Percentiles rank a stretch among this genome's conserved stretches.
Conservation (phyloP, 2,329 filamentous ascomycete species). For the Gnomoniopsis smithogilvyi region DNA sequence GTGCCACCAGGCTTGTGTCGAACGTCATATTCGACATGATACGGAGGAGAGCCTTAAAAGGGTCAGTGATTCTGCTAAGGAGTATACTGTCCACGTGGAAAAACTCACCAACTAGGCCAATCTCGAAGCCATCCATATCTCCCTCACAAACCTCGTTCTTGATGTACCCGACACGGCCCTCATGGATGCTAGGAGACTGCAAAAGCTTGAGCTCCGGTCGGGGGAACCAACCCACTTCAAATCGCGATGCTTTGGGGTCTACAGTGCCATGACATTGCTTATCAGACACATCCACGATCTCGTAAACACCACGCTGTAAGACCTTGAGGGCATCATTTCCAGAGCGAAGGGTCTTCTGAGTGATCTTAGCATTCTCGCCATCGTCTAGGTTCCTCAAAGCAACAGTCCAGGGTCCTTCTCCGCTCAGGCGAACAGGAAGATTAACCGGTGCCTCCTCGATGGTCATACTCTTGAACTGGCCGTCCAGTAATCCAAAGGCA, state of each 20-base stretch:
- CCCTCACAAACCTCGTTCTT: constrained; percentile 91
- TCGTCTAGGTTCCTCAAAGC: constrained; percentile 68
- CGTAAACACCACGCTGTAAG: constrained; percentile 68
- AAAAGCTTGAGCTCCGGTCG: constrained; percentile 70
- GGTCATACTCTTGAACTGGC: constrained; percentile 69
- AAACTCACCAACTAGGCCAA: constrained; percentile 69
- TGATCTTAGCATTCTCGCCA: constrained; percentile 36
- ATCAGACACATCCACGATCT: constrained; percentile 75
- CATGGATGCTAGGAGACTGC: constrained; percentile 59
- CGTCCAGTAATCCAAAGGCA: constrained; percentile 81
- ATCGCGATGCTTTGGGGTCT: constrained; percentile 68
- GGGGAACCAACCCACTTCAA: constrained; percentile 81
- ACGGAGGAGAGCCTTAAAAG: constrained; percentile 70
- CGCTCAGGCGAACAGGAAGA: constrained; percentile 80
- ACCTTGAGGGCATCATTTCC: constrained; percentile 69
- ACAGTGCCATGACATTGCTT: constrained; percentile 78
- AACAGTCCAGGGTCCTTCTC: constrained; percentile 80
- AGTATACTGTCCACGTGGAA: background rate
- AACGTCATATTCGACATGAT: constrained; percentile 77
- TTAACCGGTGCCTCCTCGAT: constrained; percentile 72
- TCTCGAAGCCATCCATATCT: constrained; percentile 84
- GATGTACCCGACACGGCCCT: constrained; percentile 50
- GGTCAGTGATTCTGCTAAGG: constrained; percentile 27
- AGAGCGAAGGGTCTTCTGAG: constrained; percentile 46
- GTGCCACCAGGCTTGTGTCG: constrained; percentile 68